Evolutionary conservation across 139 green algal genomes (phyloP).

Genomic region (Ettlia oleoabundans): DNA sequence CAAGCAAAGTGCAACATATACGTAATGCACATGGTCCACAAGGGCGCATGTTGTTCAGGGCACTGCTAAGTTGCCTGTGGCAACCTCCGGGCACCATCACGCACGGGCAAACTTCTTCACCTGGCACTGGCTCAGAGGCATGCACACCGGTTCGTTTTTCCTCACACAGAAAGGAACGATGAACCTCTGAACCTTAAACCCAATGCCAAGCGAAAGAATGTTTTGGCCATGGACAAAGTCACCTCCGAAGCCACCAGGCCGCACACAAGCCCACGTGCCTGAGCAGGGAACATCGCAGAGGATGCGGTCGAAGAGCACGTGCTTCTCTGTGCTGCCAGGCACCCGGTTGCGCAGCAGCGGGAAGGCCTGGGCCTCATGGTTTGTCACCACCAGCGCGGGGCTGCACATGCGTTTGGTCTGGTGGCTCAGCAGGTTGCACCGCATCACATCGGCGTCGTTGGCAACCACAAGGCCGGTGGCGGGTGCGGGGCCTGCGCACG

Average conservation of each 20-base stretch:
- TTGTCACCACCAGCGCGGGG: constrained; percentile 85
- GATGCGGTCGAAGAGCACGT: constrained; percentile 86
- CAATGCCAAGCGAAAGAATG: not conserved
- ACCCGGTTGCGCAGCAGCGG: constrained; percentile 62
- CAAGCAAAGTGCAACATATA: too few relatives aligned
- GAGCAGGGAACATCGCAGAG: constrained; percentile 97
- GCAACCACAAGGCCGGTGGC: constrained; percentile 89
- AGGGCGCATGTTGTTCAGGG: too few relatives aligned
- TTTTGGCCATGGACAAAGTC: not conserved
- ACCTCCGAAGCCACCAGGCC: not conserved
- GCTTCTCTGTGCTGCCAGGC: not conserved
- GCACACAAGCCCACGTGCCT: not conserved
- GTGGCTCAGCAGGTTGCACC: constrained; percentile 98
- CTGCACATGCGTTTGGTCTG: constrained; percentile 93
- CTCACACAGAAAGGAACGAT: too few relatives aligned
- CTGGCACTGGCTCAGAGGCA: too few relatives aligned
- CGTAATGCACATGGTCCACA: too few relatives aligned
- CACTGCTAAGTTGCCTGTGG: too few relatives aligned
- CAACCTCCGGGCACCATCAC: too few relatives aligned
- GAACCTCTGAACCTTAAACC: too few relatives aligned
- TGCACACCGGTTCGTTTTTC: too few relatives aligned
- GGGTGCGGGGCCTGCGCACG: constrained; percentile 1
- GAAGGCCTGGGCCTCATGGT: constrained; percentile 92
- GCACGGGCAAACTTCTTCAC: too few relatives aligned
- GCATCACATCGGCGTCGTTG: constrained; percentile 95